These are phyloP conservation scores for Penicillium macrosclerotiorum DNA, from an alignment of 495 filamentous ascomycete species.

Conservation along the genomic window DNA sequence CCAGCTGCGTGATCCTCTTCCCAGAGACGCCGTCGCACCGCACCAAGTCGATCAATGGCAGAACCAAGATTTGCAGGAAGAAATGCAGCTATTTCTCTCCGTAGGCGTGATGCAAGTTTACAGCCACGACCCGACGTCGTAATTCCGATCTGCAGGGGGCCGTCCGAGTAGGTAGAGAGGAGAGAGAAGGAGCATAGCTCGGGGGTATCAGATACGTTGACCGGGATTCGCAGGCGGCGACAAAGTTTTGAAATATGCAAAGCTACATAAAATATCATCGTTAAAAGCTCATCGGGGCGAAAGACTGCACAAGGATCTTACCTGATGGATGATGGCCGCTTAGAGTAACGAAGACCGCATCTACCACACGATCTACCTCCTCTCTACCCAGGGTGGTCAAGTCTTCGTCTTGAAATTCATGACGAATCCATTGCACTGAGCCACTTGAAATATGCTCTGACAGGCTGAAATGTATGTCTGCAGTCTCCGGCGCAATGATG, in stretches of 20 bases:
- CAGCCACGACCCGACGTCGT: constrained; percentile 95
- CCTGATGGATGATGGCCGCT: constrained; percentile 52
- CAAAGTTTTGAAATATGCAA: constrained; percentile 73
- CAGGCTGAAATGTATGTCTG: constrained; percentile 67
- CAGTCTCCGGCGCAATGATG: constrained; percentile 69
- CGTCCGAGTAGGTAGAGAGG: constrained; percentile 83
- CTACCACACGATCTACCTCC: constrained; percentile 77
- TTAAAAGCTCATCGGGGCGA: neutral
- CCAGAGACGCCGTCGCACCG: constrained; percentile 71
- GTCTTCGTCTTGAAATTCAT: constrained; percentile 70
- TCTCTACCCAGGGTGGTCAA: constrained; percentile 72
- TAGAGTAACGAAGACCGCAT: constrained; percentile 86
- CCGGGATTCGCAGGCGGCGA: constrained; percentile 74
- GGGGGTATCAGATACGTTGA: constrained; percentile 89
- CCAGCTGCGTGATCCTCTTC: constrained; percentile 69
- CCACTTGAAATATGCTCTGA: constrained; percentile 69
- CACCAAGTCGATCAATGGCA: constrained; percentile 76
- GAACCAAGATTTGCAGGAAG: constrained; percentile 80
- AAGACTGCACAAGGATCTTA: constrained; percentile 32
- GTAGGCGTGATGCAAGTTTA: constrained; percentile 88
- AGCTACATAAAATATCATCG: constrained; percentile 33
- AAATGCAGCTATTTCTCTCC: constrained; percentile 77
- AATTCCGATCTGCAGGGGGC: constrained; percentile 90
- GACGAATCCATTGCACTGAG: constrained; percentile 67
- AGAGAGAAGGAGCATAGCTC: constrained; percentile 87